Evolutionary conservation across 495 filamentous ascomycete species (phyloP).

Genomic region (Trichoderma gamsii): DNA sequence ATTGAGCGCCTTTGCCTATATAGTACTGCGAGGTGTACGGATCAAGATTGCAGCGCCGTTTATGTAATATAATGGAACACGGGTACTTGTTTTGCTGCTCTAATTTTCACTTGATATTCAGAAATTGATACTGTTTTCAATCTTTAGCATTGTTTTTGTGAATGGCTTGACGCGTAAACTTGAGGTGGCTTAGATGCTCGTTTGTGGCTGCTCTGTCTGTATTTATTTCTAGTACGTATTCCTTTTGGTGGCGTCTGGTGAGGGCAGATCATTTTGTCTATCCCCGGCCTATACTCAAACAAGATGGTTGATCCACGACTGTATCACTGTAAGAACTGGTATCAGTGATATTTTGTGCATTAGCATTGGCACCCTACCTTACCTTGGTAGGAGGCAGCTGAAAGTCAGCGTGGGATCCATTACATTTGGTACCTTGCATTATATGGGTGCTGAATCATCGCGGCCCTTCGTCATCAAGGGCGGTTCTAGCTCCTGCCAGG

Average conservation of each 20-base stretch:
- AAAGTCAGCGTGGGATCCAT: neutral
- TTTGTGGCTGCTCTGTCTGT: too few relatives aligned
- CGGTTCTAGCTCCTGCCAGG: too few relatives aligned
- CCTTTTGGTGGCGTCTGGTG: too few relatives aligned
- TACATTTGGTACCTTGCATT: neutral
- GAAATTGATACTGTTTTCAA: neutral
- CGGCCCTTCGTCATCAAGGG: too few relatives aligned
- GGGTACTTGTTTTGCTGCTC: neutral
- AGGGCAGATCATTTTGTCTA: too few relatives aligned
- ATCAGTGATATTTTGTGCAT: neutral
- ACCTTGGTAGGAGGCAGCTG: neutral
- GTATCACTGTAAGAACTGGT: neutral
- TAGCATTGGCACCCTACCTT: neutral
- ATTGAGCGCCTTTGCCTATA: neutral
- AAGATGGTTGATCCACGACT: too few relatives aligned
- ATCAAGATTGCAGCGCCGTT: conserved; percentile 12
- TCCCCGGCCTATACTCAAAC: too few relatives aligned
- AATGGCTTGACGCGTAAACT: too few relatives aligned
- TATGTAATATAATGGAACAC: conserved; percentile 10
- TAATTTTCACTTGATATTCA: neutral
- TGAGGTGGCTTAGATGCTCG: too few relatives aligned
- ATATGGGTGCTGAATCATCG: too few relatives aligned
- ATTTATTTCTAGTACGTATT: too few relatives aligned
- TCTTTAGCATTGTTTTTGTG: too few relatives aligned
- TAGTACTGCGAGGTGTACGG: neutral